phyloP scores from a whole-genome alignment of 2,329 filamentous ascomycete species.

The Aspergillus sp. region DNA sequence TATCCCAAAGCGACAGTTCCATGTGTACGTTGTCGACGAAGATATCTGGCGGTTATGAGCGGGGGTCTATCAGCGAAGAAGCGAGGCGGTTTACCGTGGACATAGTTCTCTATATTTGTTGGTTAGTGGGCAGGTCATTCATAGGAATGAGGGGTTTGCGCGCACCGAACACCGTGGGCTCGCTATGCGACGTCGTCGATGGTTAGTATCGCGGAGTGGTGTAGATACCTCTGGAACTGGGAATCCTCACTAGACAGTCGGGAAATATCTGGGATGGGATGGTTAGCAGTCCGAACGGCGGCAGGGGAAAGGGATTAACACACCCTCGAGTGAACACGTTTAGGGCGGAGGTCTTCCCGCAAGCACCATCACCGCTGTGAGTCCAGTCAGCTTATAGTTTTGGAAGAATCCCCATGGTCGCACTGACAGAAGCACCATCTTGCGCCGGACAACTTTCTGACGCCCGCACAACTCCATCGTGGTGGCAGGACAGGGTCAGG shows the following conservation, averaged over 20 bases:
- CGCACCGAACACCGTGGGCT: slow-evolving; percentile 85
- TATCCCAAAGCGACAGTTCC: slow-evolving; percentile 97
- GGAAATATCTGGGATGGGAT: slow-evolving; percentile 70
- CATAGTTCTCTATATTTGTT: slow-evolving; percentile 75
- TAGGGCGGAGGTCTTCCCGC: slow-evolving; percentile 92
- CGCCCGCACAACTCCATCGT: slow-evolving; percentile 64
- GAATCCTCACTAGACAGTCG: slow-evolving; percentile 77
- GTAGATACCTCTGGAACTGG: background rate
- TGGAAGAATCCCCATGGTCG: background rate
- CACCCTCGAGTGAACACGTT: slow-evolving; percentile 99
- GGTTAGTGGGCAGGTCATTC: slow-evolving; percentile 27
- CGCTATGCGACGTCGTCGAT: slow-evolving; percentile 46
- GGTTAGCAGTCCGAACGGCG: slow-evolving; percentile 17
- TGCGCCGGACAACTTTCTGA: slow-evolving; percentile 86
- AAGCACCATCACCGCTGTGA: slow-evolving; percentile 90
- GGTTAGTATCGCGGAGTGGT: slow-evolving; percentile 20
- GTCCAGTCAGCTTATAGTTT: slow-evolving; percentile 18
- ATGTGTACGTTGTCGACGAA: slow-evolving; percentile 98
- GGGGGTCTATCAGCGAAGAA: background rate
- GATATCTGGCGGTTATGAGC: slow-evolving; percentile 65
- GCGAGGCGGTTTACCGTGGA: slow-evolving; percentile 68
- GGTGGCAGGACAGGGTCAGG: slow-evolving; percentile 9
- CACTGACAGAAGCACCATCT: slow-evolving; percentile 83
- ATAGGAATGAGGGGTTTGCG: slow-evolving; percentile 10
- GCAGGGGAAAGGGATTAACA: slow-evolving; percentile 25